phyloP scores from a whole-genome alignment of 352 stramenopile genomes.

The Discostella stelligera region DNA sequence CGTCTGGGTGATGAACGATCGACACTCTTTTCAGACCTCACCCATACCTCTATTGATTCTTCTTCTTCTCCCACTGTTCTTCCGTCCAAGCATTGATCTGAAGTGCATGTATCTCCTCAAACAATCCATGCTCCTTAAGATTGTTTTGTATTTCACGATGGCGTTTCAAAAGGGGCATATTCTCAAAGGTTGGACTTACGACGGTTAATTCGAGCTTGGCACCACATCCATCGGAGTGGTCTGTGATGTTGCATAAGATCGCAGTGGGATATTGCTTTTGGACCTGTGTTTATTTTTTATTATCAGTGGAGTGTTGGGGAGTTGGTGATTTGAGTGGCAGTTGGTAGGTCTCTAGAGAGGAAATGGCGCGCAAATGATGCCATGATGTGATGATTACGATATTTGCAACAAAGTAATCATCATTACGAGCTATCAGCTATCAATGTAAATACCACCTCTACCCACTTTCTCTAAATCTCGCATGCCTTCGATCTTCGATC shows the following conservation, averaged over 20 bases:
- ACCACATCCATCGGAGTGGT: constrained; percentile 58
- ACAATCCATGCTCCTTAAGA: constrained; percentile 59
- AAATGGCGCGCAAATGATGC: too few species aligned
- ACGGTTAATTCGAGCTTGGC: constrained; percentile 70
- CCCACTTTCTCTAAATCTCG: too few species aligned
- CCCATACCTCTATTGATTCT: constrained; percentile 14
- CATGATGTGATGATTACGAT: too few species aligned
- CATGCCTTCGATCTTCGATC: too few species aligned
- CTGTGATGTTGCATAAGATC: constrained; percentile 39
- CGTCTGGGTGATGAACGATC: too few species aligned
- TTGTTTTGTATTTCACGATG: constrained; percentile 72
- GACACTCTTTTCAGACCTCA: background rate
- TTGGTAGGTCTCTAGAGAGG: too few species aligned
- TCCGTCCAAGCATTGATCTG: constrained; percentile 75
- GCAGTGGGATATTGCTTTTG: constrained; percentile 45
- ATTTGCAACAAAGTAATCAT: background rate
- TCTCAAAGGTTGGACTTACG: constrained; percentile 62
- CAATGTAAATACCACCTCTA: too few species aligned
- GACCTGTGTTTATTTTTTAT: constrained; percentile 15
- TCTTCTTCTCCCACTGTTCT: constrained; percentile 71
- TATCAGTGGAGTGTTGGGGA: background rate
- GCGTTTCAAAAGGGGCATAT: constrained; percentile 58
- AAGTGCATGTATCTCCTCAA: constrained; percentile 70
- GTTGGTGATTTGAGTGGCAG: background rate
- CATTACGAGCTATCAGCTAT: too few species aligned